phyloP scores from a whole-genome alignment of 2,329 filamentous ascomycete genomes.

The Cryoendolithus antarcticus region DNA sequence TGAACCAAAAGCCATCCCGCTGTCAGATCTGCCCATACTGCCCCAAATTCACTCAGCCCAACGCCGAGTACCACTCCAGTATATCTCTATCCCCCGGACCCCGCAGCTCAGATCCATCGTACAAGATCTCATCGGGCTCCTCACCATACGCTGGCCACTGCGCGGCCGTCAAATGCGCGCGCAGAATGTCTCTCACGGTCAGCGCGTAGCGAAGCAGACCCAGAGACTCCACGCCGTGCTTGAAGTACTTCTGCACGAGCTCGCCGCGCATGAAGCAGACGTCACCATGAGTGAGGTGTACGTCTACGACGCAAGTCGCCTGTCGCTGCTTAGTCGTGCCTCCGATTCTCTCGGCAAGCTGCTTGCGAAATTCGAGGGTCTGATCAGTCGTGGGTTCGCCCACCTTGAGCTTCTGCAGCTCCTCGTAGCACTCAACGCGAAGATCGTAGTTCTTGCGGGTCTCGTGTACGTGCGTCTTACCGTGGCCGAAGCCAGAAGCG shows the following conservation, averaged over 20 bases:
- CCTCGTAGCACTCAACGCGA: constrained; percentile 21
- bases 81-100: constrained; percentile 2
- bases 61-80: constrained; percentile 1
- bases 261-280: constrained; percentile 52
- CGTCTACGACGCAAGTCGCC: constrained; percentile 21
- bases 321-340: constrained; percentile 1
- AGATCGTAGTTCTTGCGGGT: constrained; percentile 15
- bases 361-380: no score
- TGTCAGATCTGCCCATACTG: no score
- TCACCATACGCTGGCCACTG: constrained; percentile 29
- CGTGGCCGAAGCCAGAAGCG: not conserved
- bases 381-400: no score
- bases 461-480: not conserved
- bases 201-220: constrained; percentile 45
- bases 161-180: constrained; percentile 27
- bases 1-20: no score
- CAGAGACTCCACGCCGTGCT: constrained; percentile 43
- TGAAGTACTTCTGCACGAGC: constrained; percentile 46
- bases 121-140: constrained; percentile 21
- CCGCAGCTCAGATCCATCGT: constrained; percentile 22
- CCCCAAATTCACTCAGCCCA: no score
- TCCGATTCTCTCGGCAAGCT: not conserved
- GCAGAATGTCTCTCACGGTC: constrained; percentile 42
- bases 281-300: constrained; percentile 49
- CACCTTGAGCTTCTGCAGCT: constrained; percentile 15